These are phyloP conservation scores for Zymoseptoria crescenta DNA, from an alignment of 2,329 filamentous ascomycete genomes.

Conservation along the genomic window DNA sequence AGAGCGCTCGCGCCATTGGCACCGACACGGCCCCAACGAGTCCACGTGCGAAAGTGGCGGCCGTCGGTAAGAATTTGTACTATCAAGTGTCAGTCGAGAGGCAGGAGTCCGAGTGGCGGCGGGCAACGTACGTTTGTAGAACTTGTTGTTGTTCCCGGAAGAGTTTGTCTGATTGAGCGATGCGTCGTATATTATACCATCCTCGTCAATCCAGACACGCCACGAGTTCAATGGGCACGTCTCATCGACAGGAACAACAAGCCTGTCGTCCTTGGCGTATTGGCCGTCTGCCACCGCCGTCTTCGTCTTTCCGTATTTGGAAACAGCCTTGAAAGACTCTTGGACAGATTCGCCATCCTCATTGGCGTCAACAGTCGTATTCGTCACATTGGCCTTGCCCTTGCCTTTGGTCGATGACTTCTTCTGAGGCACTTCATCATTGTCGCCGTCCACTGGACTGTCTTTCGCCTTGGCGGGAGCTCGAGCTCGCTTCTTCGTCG, in stretches of 20 bases:
- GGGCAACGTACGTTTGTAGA: conserved; percentile 56
- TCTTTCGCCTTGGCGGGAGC: conserved; percentile 3
- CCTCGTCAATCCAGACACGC: conserved; percentile 57
- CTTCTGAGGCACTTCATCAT: background rate
- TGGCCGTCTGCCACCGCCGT: conserved; percentile 39
- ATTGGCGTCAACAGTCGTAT: conserved; percentile 1
- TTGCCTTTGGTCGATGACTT: conserved; percentile 1
- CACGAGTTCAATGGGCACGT: conserved; percentile 29
- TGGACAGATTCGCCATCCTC: conserved; percentile 1
- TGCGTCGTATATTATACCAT: conserved; percentile 66
- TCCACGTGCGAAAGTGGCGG: conserved; percentile 50
- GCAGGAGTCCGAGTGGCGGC: conserved; percentile 17
- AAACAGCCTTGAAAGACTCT: background rate
- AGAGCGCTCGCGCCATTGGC: conserved; percentile 41
- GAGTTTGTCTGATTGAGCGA: conserved; percentile 72
- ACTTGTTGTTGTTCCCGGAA: conserved; percentile 70
- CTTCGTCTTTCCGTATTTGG: conserved; percentile 28
- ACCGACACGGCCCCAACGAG: conserved; percentile 71
- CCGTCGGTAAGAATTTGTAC: conserved; percentile 61
- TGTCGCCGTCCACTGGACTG: conserved; percentile 2
- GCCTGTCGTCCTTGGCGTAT: conserved; percentile 35
- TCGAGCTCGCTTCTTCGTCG: conserved; percentile 7
- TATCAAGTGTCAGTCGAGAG: conserved; percentile 45
- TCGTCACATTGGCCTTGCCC: background rate
- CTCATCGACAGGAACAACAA: conserved; percentile 44